Percentiles rank a stretch among this genome's conserved stretches.
Conservation (phyloP, 2,329 filamentous ascomycete genomes). For the Colletotrichum falcatum region DNA sequence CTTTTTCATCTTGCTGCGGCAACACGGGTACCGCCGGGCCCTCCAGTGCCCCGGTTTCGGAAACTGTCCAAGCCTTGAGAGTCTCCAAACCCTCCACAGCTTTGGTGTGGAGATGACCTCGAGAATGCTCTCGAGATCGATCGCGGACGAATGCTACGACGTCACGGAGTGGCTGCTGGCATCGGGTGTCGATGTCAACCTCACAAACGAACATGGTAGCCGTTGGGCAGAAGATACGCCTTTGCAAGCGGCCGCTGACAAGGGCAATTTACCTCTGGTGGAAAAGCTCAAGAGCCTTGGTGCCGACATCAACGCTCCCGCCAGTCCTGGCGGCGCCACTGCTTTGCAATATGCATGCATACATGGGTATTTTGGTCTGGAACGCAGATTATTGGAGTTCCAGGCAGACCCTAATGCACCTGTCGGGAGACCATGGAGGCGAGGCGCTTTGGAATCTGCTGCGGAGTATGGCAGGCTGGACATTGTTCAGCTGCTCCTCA, state of each 20-base stretch:
- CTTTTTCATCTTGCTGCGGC: background rate
- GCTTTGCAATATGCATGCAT: background rate
- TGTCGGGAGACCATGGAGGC: background rate
- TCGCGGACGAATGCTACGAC: accelerated
- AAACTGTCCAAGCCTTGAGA: background rate
- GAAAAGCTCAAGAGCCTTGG: background rate
- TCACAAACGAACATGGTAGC: background rate
- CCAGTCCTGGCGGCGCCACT: accelerated
- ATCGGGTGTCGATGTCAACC: background rate
- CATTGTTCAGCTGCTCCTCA: background rate
- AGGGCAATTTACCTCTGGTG: background rate
- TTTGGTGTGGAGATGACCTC: background rate
- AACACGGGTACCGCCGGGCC: background rate
- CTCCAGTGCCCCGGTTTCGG: background rate
- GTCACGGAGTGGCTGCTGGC: background rate
- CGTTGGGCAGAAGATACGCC: accelerated
- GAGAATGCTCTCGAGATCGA: background rate
- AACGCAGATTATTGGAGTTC: background rate
- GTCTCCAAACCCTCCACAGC: background rate
- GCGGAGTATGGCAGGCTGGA: background rate
- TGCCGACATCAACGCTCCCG: background rate
- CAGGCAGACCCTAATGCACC: background rate
- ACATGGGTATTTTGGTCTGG: background rate
- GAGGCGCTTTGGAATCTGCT: background rate
- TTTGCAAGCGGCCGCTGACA: background rate